Percentiles rank a stretch among this genome's conserved stretches.
phyloP scores from a whole-genome alignment of 2,329 filamentous ascomycete species.

The Fonsecaea pedrosoi region DNA sequence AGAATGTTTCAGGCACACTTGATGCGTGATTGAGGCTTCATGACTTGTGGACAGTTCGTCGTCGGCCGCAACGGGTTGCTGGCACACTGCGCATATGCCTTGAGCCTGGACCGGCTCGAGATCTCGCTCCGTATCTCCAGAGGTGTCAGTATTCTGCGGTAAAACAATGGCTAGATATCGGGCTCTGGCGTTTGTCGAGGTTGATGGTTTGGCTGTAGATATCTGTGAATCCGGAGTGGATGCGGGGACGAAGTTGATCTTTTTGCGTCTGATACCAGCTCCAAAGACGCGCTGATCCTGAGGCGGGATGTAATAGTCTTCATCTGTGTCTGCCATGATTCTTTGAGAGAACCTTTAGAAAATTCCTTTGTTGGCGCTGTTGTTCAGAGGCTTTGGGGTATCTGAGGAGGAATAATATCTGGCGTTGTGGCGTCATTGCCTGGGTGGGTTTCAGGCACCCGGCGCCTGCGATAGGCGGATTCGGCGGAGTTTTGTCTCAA shows the following conservation, averaged over 20 bases:
- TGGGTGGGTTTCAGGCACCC: constrained; percentile 12
- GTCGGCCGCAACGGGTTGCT: constrained; percentile 56
- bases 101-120: background rate
- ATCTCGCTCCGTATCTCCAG: background rate
- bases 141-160: constrained; percentile 21
- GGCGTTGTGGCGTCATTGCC: constrained; percentile 1
- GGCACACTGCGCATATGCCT: constrained; percentile 63
- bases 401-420: background rate
- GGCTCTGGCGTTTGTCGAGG: constrained; percentile 44
- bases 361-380: background rate
- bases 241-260: constrained; percentile 65
- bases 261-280: constrained; percentile 67
- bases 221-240: constrained; percentile 38
- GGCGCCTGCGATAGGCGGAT: constrained; percentile 12
- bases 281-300: constrained; percentile 67
- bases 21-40: constrained; percentile 62
- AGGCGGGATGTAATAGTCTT: constrained; percentile 64
- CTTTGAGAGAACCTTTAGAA: background rate
- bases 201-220: constrained; percentile 37
- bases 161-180: constrained; percentile 58
- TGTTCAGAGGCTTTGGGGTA: background rate
- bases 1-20: constrained; percentile 62
- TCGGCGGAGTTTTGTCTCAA: background rate
- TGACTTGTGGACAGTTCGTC: constrained; percentile 44
- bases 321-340: constrained; percentile 47